Evolutionary conservation across 495 filamentous ascomycete species (phyloP).

Genomic region (Darksidea phi): DNA sequence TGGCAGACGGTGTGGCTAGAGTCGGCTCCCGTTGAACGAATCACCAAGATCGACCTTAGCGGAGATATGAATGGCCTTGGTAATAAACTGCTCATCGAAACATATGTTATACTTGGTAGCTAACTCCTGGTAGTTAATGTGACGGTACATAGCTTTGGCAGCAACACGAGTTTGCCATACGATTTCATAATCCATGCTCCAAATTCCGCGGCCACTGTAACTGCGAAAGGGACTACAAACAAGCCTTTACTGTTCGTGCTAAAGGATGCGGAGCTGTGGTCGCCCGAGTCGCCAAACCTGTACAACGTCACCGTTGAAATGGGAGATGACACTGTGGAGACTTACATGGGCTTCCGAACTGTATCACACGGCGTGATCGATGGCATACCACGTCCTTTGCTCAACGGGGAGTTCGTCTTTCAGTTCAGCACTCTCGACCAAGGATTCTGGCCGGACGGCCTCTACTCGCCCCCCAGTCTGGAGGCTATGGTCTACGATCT

Average conservation of each 20-base stretch:
- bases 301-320: conserved; percentile 61
- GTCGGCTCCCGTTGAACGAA: conserved; percentile 54
- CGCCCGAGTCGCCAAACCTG: conserved; percentile 58
- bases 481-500: conserved; percentile 69
- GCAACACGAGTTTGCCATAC: conserved; percentile 39
- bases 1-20: conserved; percentile 72
- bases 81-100: neutral
- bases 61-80: conserved; percentile 57
- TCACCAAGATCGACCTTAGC: conserved; percentile 55
- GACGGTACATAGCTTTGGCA: conserved; percentile 37
- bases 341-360: conserved; percentile 68
- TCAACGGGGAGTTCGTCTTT: conserved; percentile 66
- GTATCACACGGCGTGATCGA: conserved; percentile 54
- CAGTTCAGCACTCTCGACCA: conserved; percentile 67
- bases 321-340: conserved; percentile 54
- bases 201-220: conserved; percentile 9
- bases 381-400: conserved; percentile 58
- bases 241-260: conserved; percentile 54
- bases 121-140: conserved; percentile 35
- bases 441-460: conserved; percentile 68
- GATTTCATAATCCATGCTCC: conserved; percentile 39
- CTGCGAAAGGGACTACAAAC: conserved; percentile 7
- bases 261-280: conserved; percentile 56
- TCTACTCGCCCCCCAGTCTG: conserved; percentile 58
- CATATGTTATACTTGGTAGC: neutral